phyloP scores from a whole-genome alignment of 345 rosid species.

The Odontarrhena argentea region DNA sequence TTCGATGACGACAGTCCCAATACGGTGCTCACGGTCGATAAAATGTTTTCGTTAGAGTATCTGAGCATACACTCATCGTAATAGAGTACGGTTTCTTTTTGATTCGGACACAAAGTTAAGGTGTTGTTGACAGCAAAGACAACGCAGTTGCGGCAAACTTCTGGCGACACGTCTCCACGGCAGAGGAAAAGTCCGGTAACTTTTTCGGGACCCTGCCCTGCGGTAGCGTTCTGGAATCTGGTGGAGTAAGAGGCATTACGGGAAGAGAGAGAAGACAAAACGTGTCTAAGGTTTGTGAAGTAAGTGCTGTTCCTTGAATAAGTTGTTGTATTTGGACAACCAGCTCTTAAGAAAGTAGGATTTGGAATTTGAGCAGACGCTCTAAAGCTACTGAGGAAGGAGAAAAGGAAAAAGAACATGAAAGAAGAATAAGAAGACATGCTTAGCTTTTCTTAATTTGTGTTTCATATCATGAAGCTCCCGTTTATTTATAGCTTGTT shows the following conservation, averaged over 20 bases:
- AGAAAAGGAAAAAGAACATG: conserved; percentile 11
- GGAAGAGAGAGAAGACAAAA: conserved; percentile 27
- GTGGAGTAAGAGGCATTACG: conserved; percentile 15
- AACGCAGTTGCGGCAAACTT: conserved; percentile 47
- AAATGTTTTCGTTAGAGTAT: conserved; percentile 1
- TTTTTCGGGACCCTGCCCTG: conserved; percentile 10
- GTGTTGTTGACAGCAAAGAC: background rate
- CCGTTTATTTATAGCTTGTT: background rate
- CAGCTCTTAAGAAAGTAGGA: background rate
- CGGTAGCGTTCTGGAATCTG: conserved; percentile 43
- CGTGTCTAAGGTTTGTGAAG: conserved; percentile 15
- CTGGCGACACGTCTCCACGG: conserved; percentile 28
- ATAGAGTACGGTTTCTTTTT: conserved; percentile 31
- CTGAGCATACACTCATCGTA: conserved; percentile 4
- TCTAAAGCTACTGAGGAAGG: conserved; percentile 22
- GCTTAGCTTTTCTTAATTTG: background rate
- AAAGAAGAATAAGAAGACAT: conserved; percentile 18
- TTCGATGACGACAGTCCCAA: accelerated
- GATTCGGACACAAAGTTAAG: no score
- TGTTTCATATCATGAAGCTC: background rate
- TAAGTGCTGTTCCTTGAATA: conserved; percentile 17
- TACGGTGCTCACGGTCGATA: background rate
- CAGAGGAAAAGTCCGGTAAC: conserved; percentile 51
- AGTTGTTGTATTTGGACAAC: background rate
- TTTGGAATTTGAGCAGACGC: conserved; percentile 32